These are phyloP conservation scores for Ceriops tagal DNA, from an alignment of 345 rosid genomes.

Conservation along the genomic window DNA sequence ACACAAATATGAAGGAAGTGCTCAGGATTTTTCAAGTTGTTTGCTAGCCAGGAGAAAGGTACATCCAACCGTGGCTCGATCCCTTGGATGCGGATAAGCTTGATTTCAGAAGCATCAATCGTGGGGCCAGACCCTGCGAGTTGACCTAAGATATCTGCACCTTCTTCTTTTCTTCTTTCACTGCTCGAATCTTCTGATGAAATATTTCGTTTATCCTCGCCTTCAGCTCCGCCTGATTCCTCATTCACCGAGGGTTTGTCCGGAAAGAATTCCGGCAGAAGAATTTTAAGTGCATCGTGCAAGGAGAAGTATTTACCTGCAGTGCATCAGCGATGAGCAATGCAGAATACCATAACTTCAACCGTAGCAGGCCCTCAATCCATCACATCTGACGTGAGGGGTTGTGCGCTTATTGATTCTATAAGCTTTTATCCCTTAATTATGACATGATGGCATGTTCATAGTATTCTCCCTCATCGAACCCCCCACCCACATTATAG, in stretches of 20 bases:
- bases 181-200: conserved; percentile 29
- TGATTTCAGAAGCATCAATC: conserved; percentile 42
- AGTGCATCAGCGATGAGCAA: conserved; percentile 4
- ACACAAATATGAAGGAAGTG: conserved; percentile 76
- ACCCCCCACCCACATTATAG: background rate
- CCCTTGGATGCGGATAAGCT: conserved; percentile 75
- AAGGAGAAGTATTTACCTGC: conserved; percentile 73
- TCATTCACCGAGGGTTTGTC: conserved; percentile 14
- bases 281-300: conserved; percentile 52
- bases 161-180: conserved; percentile 21
- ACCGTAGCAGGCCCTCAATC: background rate
- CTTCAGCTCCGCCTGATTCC: conserved; percentile 24
- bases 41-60: conserved; percentile 93
- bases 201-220: conserved; percentile 29
- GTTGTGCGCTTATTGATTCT: background rate
- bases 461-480: background rate
- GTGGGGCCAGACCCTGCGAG: conserved; percentile 9
- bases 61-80: conserved; percentile 74
- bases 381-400: background rate
- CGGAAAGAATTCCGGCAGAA: conserved; percentile 52
- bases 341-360: background rate
- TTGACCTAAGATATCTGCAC: conserved; percentile 19
- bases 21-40: conserved; percentile 80
- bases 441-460: background rate
- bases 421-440: background rate